Evolutionary conservation across 306 rosid genomes (phyloP), one percentile per base, ranked within the genome.

Genomic region (Myrica gale): DNA sequence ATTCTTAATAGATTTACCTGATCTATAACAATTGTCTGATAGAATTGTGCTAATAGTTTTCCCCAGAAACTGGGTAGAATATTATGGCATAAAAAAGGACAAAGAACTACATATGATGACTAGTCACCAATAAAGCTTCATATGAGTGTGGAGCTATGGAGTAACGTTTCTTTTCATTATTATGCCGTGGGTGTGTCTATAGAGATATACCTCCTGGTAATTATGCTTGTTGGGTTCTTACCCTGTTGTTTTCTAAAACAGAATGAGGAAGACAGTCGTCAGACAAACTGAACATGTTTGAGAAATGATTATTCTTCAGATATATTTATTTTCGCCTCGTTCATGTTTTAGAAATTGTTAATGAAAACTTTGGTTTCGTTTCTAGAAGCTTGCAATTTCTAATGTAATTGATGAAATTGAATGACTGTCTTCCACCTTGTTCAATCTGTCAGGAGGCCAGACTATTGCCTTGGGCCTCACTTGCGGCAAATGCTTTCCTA

Each of bases 401-500:
- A 5, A 43, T 17, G 32, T 69, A 58, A 56, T 60, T 58, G 45
- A 62, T 39, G 48, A 42, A 65, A 63, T 8, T 41, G 39, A 65
- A 65, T 65, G 11, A 19, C 42, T 17, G 13, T 7, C 67, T 51
- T 69, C 23, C 54, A 52, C 66, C 56, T 76, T 74, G 76, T 69
- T 77, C 41, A 80, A 75, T 74, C 69, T 73, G 48, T 74, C 96
- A 92, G 99, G 92, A 88, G 99, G 89, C 99, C 99, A 58, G 99
- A 95, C 85, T 95, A 95, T 87, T 95, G 97, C 81, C 97, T 90
- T 66, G 99, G 99, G 45, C 99, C 99, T 56, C 97, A 95, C 89
- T 79, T 95, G 90, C 85, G 99, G 72, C 99, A 95, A 72, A 92
- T 95, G 99, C 99, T 95, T 79, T 79, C 85, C 65, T 95, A 95